phyloP scores from a whole-genome alignment of 2,329 filamentous ascomycete species.

The Xylaria sp. region DNA sequence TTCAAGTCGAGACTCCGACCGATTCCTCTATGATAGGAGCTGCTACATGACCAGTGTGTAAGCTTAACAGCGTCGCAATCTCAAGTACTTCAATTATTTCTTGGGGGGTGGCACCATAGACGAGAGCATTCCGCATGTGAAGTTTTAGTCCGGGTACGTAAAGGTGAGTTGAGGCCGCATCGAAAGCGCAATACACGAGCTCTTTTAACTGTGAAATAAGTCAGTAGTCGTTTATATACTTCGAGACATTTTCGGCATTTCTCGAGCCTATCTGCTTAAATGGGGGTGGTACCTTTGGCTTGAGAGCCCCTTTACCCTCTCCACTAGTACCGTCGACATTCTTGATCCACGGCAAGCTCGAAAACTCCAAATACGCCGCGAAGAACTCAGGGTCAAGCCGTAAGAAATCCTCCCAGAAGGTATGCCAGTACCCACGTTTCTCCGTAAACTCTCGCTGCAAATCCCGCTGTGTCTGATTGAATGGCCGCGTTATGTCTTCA shows the following conservation, averaged over 20 bases:
- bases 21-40: constrained; percentile 39
- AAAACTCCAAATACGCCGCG: constrained; percentile 53
- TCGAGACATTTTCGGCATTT: not conserved
- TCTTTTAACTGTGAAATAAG: constrained; percentile 45
- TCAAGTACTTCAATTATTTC: constrained; percentile 56
- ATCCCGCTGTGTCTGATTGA: constrained; percentile 44
- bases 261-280: not conserved
- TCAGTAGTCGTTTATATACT: not conserved
- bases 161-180: constrained; percentile 53
- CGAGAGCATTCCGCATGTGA: constrained; percentile 54
- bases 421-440: constrained; percentile 54
- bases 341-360: constrained; percentile 49
- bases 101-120: constrained; percentile 51
- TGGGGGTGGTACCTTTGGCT: constrained; percentile 47
- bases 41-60: constrained; percentile 41
- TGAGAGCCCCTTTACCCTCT: constrained; percentile 40
- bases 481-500: constrained; percentile 42
- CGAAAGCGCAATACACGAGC: constrained; percentile 55
- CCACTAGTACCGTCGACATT: constrained; percentile 28
- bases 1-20: not conserved
- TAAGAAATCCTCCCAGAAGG: constrained; percentile 52
- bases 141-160: constrained; percentile 53
- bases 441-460: constrained; percentile 50
- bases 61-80: constrained; percentile 44
- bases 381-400: constrained; percentile 54